Conservation (phyloP, 768 basidiomycete species). For the Clitopilus passeckerianus region DNA sequence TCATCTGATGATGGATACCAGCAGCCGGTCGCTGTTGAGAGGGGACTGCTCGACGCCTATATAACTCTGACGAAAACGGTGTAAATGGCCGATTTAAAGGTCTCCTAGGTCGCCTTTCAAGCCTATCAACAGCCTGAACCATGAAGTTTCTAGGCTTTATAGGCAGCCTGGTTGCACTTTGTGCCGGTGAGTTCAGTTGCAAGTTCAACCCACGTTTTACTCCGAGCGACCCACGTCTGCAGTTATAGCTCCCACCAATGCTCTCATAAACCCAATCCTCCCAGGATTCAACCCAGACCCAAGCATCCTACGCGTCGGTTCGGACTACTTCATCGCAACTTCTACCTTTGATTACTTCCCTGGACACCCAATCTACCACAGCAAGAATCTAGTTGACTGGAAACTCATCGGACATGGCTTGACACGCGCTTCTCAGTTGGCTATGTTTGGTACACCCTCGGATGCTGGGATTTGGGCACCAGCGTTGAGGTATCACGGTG, state of each 20-base stretch:
- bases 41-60: neutral
- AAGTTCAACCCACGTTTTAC: neutral
- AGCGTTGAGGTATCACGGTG: slow-evolving; percentile 27
- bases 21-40: neutral
- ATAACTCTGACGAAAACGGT: neutral
- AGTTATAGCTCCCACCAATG: neutral
- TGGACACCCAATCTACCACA: slow-evolving; percentile 37
- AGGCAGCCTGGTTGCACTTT: neutral
- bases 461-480: slow-evolving; percentile 35
- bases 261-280: slow-evolving; percentile 28
- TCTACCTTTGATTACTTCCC: slow-evolving; percentile 36
- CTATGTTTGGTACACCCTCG: slow-evolving; percentile 29
- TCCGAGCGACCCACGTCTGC: neutral
- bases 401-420: slow-evolving; percentile 31
- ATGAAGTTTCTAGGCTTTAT: neutral
- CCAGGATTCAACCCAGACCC: slow-evolving; percentile 39
- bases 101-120: neutral
- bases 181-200: neutral
- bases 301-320: slow-evolving; percentile 29
- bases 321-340: slow-evolving; percentile 33
- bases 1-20: neutral
- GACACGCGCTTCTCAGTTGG: slow-evolving; percentile 28
- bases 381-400: slow-evolving; percentile 30
- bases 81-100: neutral
- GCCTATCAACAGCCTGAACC: neutral